phyloP scores from a whole-genome alignment of 139 green algal species.

The Dunaliella primolecta region DNA sequence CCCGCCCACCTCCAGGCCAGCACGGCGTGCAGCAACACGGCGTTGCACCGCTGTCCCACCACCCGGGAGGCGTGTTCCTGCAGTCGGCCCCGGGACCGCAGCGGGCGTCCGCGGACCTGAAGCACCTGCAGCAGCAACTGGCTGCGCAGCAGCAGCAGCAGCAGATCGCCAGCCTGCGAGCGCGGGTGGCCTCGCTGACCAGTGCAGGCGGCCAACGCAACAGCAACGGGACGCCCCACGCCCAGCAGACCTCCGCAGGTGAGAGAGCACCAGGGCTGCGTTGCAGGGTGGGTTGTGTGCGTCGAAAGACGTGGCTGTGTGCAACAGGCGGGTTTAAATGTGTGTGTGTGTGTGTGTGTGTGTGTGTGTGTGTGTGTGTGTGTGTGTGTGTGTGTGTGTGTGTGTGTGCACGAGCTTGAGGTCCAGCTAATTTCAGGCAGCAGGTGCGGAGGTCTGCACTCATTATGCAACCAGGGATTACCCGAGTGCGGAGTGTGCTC shows the following conservation, averaged over 20 bases:
- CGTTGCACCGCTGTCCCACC: neutral
- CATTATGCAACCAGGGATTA: no score
- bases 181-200: neutral
- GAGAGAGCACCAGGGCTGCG: neutral
- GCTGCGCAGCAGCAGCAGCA: slow-evolving; percentile 5
- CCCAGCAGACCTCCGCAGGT: neutral
- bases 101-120: neutral
- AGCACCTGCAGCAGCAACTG: neutral
- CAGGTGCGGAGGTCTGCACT: no score
- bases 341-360: no score
- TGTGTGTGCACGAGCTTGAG: no score
- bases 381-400: no score
- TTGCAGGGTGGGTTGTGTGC: neutral
- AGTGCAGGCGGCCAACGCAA: neutral
- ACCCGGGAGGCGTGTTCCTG: neutral
- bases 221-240: neutral
- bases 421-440: no score
- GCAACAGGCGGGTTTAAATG: no score
- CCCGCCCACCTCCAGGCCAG: neutral
- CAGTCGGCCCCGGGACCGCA: neutral
- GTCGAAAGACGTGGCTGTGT: neutral
- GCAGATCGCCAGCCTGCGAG: slow-evolving; percentile 7
- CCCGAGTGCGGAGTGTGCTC: no score
- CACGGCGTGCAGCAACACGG: neutral
- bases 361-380: no score